Base-by-base conservation (phyloP, 2,329 filamentous ascomycete species). In the Hypoxylon sp. region DNA sequence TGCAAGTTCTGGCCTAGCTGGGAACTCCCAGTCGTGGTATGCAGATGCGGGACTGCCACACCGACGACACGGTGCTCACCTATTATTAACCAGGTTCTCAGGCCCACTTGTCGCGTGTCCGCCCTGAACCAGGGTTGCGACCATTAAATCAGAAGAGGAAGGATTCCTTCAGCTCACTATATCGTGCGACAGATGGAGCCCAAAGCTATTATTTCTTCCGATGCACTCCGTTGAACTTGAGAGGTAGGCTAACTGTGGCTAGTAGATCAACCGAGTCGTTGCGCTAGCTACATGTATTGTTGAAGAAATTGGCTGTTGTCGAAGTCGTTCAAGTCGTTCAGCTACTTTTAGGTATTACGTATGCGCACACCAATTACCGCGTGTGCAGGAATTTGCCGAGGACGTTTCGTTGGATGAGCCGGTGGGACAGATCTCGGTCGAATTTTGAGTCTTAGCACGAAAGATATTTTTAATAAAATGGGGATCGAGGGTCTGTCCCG, bases 21-120 rank as follows among this genome's bases (percentile, higher is more conserved):
- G 61, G 67, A 63, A 60, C 57, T 50, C 61, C 61, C 49, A 51
- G 58, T 51, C 60, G 53, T 21, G 53, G 68, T 41, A 64, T 71
- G 68, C 68, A 68, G 52, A 67, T 69, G 65, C 60, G 66, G 66
- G 66, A 67, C 66, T 65, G 63, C 65, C 63, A 71, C 68, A 71
- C 68, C 68, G 68, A 71, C 68, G 63, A 68, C 60, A 67, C 60
- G 68, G 63, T 59, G 63, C 65, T 63, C 45, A 67, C 60, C 60
- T 69, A 69, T 70, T 70, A 70, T 68, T 63, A 67, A 67, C 66
- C 63, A 67, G 65, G 60, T 71, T 69, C 41, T 41, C 23, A 32
- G 66, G 63, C 63, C 68, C 65, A 71, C 68, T 71, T 65, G 66
- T 71, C 68, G 68, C 68, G 68, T 71, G 68, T 71, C 68, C 66